These are phyloP conservation scores for Chenopodium berlandieri DNA, from an alignment of 148 eudicot genomes.

Conservation along the genomic window DNA sequence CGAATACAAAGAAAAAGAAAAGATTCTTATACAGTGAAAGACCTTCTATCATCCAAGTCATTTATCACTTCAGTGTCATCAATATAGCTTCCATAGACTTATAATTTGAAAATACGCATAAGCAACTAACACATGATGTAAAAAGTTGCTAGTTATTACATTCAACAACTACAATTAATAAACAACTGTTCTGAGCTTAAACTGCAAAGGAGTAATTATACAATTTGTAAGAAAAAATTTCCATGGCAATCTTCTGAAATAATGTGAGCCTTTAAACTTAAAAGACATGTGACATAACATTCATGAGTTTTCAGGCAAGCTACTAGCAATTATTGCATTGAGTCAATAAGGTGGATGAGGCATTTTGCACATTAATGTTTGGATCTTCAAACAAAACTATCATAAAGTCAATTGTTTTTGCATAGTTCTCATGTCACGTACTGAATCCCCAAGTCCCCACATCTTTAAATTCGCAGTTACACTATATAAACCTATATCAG, in stretches of 20 bases:
- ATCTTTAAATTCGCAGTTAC: not conserved
- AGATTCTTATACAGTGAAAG: not conserved
- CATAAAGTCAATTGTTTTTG: not conserved
- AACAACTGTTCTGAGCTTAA: not conserved
- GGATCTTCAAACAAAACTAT: not conserved
- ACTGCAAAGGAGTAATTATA: not conserved
- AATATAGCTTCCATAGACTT: not conserved
- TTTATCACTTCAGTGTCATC: not conserved
- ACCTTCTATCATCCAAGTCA: not conserved
- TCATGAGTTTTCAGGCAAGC: conserved; percentile 8
- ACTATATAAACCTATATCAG: not conserved
- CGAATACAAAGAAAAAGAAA: not conserved
- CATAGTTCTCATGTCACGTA: not conserved
- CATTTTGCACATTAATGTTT: not conserved
- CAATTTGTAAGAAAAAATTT: not conserved
- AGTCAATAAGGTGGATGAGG: not conserved
- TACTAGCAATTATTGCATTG: not conserved
- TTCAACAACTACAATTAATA: not conserved
- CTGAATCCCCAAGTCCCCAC: not conserved
- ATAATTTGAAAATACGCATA: not conserved
- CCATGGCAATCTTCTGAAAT: not conserved
- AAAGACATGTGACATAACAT: not conserved
- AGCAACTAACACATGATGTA: not conserved
- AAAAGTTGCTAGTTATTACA: not conserved
- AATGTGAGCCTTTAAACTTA: too few relatives aligned